These are phyloP conservation scores for Cercospora citrullina DNA, from an alignment of 2,329 filamentous ascomycete species.

Conservation along the genomic window DNA sequence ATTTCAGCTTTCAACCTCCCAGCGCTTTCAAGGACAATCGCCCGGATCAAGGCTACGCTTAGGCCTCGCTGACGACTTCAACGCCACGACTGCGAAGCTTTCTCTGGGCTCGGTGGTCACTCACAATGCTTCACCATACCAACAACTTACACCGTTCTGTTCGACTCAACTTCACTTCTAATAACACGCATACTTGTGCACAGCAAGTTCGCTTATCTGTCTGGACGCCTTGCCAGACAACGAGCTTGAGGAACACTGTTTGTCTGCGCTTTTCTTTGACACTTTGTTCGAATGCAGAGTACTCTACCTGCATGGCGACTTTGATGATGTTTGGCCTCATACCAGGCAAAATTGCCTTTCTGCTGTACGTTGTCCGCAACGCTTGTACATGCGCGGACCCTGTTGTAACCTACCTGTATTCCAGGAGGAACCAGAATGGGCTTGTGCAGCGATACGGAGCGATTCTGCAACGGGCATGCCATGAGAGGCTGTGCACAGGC, in stretches of 20 bases:
- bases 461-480: neutral
- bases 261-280: neutral
- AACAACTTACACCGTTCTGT: neutral
- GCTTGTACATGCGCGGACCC: neutral
- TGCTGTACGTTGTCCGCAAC: neutral
- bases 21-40: neutral
- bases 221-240: neutral
- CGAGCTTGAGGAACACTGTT: neutral
- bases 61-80: neutral
- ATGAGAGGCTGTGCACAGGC: neutral
- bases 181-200: neutral
- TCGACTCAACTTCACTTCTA: neutral
- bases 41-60: neutral
- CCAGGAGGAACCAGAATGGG: neutral
- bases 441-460: neutral
- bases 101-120: neutral
- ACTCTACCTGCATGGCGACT: neutral
- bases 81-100: neutral
- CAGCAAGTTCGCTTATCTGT: neutral
- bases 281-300: neutral
- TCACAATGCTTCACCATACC: too few relatives aligned
- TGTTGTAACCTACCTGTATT: neutral
- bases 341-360: neutral
- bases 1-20: slow-evolving; percentile 10
- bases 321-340: neutral